Evolutionary conservation across 1,284 basidiomycete species (phyloP), one percentile per base, ranked within the genome.

Genomic region (Cryptococcus sp.): DNA sequence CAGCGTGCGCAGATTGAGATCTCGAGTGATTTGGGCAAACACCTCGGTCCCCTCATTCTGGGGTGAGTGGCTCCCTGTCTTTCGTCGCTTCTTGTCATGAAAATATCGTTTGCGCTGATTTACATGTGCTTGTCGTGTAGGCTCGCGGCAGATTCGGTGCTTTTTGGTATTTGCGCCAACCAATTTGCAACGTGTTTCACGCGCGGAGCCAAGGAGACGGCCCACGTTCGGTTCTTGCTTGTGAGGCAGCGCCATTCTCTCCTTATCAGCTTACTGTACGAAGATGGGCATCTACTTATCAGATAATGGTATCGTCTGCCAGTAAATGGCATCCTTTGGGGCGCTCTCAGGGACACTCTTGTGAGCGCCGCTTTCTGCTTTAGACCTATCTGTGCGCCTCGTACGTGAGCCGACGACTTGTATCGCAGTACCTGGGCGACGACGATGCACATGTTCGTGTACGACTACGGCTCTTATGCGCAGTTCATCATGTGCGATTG

Each of bases 401-500:
- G 15, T 3, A 17, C 3, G 10, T n/a, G 52, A 11, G 19, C n/a
- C 29, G 40, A 38, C 41, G 17, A 48, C 37, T 20, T 26, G 16
- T n/a, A 3, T 10, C n/a, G 23, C 17, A 59, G 60, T 40, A 58
- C 57, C 13, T 62, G 60, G 60, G 60, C 60, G 22, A 52, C 49
- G 37, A 49, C 49, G 17, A 26, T 62, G 51, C 29, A 62, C 34
- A 55, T 58, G 53, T 62, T 62, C 34, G 54, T 53, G 11, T 56
- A 53, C 38, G 45, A 55, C 39, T 62, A 62, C 39, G 57, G 60
- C 7, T 16, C 20, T 3, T 62, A 58, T 41, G 47, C 49, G 5
- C 60, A 62, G 22, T 62, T 62, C 19, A 51, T 50, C 20, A 48
- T 46, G 44, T 58, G 57, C 44, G 46, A 58, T 19, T 62, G 60